Conservation (phyloP, 2,329 filamentous ascomycete genomes). For the Apiospora aurea region DNA sequence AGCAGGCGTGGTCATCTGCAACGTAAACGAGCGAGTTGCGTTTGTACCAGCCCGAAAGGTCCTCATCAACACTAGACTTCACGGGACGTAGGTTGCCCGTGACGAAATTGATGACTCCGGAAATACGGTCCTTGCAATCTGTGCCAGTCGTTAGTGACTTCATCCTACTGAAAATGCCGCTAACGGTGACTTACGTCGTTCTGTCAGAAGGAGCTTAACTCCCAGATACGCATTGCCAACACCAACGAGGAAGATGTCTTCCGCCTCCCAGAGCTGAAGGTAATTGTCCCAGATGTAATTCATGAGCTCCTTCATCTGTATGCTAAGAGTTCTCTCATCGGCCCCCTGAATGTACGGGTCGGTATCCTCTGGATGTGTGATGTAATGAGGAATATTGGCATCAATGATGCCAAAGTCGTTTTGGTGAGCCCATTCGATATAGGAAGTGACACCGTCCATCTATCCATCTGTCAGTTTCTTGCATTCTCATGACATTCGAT, state of each 20-base stretch:
- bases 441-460: slow-evolving; percentile 82
- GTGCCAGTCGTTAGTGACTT: slow-evolving; percentile 9
- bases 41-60: slow-evolving; percentile 82
- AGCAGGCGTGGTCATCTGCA: slow-evolving; percentile 76
- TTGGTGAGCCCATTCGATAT: slow-evolving; percentile 83
- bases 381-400: slow-evolving; percentile 84
- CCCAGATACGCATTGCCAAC: slow-evolving; percentile 89
- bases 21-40: slow-evolving; percentile 83
- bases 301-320: slow-evolving; percentile 74
- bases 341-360: slow-evolving; percentile 55
- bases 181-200: slow-evolving; percentile 63
- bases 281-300: slow-evolving; percentile 98
- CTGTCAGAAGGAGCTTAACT: slow-evolving; percentile 80
- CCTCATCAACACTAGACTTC: slow-evolving; percentile 78
- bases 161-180: background rate
- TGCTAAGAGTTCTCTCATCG: slow-evolving; percentile 58
- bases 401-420: slow-evolving; percentile 87
- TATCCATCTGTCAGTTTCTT: slow-evolving; percentile 49
- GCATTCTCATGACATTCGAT: background rate
- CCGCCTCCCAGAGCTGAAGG: slow-evolving; percentile 76
- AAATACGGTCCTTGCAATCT: slow-evolving; percentile 72
- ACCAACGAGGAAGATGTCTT: slow-evolving; percentile 84
- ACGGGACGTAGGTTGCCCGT: slow-evolving; percentile 79
- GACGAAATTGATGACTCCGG: slow-evolving; percentile 82
- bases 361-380: slow-evolving; percentile 67